phyloP scores from a whole-genome alignment of 2,329 filamentous ascomycete genomes.

The Aspergillus sp. region DNA sequence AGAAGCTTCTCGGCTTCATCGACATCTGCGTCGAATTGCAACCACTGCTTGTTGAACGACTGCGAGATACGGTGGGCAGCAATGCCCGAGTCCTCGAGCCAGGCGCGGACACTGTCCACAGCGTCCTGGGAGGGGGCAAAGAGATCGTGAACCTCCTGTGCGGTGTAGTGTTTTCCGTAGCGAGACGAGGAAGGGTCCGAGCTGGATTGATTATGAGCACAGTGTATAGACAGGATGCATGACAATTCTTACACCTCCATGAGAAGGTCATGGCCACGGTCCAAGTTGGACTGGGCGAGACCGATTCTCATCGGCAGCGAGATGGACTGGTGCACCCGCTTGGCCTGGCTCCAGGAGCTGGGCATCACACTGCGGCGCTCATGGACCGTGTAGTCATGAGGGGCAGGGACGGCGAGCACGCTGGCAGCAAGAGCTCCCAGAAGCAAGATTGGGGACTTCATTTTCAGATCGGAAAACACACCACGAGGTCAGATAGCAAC shows the following conservation, averaged over 20 bases:
- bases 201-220: conserved; percentile 9
- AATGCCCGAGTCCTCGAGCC: conserved; percentile 53
- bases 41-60: conserved; percentile 50
- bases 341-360: conserved; percentile 20
- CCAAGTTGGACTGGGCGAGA: conserved; percentile 42
- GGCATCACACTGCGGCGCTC: conserved; percentile 26
- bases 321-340: conserved; percentile 25
- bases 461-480: conserved; percentile 3
- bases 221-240: not conserved
- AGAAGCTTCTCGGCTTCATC: conserved; percentile 51
- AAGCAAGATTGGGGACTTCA: conserved; percentile 20
- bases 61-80: conserved; percentile 43
- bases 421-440: conserved; percentile 12
- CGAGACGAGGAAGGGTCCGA: conserved; percentile 39
- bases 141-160: conserved; percentile 38
- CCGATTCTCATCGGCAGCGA: conserved; percentile 44
- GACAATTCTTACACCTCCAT: conserved; percentile 35
- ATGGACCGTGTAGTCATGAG: conserved; percentile 22
- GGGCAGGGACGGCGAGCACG: conserved; percentile 17
- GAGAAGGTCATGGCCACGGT: conserved; percentile 39
- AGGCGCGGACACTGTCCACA: conserved; percentile 48
- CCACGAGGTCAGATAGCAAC: not conserved
- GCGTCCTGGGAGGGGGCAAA: conserved; percentile 42
- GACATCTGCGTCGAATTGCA: conserved; percentile 52
- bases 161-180: conserved; percentile 41